Base-by-base conservation (phyloP, 306 rosid genomes). In the Gastrolobium villosum region DNA sequence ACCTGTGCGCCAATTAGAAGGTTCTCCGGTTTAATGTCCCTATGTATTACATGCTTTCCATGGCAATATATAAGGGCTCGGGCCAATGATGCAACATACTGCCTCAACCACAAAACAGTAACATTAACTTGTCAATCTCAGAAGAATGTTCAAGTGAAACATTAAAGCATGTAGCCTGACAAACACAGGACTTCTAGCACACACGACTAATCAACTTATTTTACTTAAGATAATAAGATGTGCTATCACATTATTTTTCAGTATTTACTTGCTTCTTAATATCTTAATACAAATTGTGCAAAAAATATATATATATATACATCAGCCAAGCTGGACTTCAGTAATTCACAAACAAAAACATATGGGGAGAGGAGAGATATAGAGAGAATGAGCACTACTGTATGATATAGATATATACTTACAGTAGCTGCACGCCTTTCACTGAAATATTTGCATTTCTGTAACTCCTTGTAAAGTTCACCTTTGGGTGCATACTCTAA, bases 391-490 rank as follows among this genome's bases (percentile, higher is more conserved):
- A 45, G 20, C 11, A 45, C 49, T 34, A 8, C 14, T 41, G 56
- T 68, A 57, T 36, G 20, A 44, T 46, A 35, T 61, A 41, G 20
- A 44, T 46, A 35, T 61, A 41, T 63, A 86, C 97, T 91, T 88
- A 96, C 99, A 39, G 99, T 96, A 65, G 99, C 99, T 55, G 98
- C 94, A 62, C 99, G 99, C 72, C 98, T 89, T 90, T 96, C 99
- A 63, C 99, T 90, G 81, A 96, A 96, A 85, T 93, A 96, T 78
- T 96, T 91, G 88, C 98, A 93, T 83, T 89, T 90, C 79, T 96
- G 99, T 46, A 96, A 84, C 81, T 96, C 98, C 85, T 96, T 96
- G 90, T 96, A 96, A 28, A 96, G 96, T 88, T 96, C 99, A 31
- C 99, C 99, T 89, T 89, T 96, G 79, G 99, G 87, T 1, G 99